A percentile compares a stretch with the other conserved stretches of the same genome.
phyloP scores from a whole-genome alignment of 768 basidiomycete genomes.

The Thelephora ganbajun region DNA sequence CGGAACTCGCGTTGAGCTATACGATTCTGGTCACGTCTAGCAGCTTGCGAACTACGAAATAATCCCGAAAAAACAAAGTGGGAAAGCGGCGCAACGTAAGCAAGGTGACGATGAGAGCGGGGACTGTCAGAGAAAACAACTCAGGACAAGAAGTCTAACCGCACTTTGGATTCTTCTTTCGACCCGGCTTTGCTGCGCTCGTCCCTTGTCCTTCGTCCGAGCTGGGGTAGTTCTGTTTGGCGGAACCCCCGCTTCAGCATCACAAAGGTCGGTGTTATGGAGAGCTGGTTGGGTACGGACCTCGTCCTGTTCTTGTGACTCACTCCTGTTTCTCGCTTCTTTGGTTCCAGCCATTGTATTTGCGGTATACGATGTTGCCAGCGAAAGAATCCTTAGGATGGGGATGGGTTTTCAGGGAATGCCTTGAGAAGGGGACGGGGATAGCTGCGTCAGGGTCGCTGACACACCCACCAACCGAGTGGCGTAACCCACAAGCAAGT shows the following conservation, averaged over 20 bases:
- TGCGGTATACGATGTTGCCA: too few relatives aligned
- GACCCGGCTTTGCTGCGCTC: too few relatives aligned
- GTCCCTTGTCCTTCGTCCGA: too few relatives aligned
- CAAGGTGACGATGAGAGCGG: slow-evolving; percentile 12
- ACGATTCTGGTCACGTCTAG: slow-evolving; percentile 77
- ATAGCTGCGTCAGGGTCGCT: slow-evolving; percentile 1
- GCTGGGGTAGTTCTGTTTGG: too few relatives aligned
- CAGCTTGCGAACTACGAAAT: slow-evolving; percentile 62
- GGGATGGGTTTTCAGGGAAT: too few relatives aligned
- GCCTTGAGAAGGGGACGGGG: slow-evolving; percentile 19
- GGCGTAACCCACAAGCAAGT: slow-evolving; percentile 3
- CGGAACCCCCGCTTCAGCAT: too few relatives aligned
- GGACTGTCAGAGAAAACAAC: neutral
- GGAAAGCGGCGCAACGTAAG: slow-evolving; percentile 16
- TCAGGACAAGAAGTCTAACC: too few relatives aligned
- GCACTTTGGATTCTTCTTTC: too few relatives aligned
- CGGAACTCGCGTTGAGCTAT: slow-evolving; percentile 92
- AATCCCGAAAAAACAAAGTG: neutral
- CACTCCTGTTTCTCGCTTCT: neutral
- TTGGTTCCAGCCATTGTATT: neutral
- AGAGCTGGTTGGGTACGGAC: neutral
- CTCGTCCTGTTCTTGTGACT: neutral
- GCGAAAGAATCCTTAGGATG: too few relatives aligned
- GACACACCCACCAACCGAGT: slow-evolving; percentile 6
- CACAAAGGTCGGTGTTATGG: too few relatives aligned